phyloP scores from a whole-genome alignment of 140 eudicot genomes.

The Anethum foeniculum region DNA sequence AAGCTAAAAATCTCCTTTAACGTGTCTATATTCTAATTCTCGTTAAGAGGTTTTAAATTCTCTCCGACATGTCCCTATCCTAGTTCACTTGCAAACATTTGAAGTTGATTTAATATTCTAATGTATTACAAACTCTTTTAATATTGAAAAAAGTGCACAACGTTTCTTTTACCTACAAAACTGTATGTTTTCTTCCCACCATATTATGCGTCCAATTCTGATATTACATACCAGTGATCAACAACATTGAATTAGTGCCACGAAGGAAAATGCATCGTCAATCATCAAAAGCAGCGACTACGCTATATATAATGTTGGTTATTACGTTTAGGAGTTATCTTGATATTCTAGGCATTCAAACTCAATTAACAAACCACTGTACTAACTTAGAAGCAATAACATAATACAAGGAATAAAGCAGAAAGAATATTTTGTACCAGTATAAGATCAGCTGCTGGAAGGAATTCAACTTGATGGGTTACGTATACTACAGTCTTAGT shows the following conservation, averaged over 20 bases:
- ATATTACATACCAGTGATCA: background rate
- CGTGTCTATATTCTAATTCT: background rate
- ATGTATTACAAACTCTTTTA: background rate
- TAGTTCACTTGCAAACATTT: background rate
- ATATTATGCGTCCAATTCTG: background rate
- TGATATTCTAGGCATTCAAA: background rate
- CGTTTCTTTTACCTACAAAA: background rate
- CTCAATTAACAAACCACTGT: background rate
- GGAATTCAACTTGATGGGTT: conserved; percentile 58
- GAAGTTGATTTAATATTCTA: background rate
- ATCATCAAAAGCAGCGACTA: background rate
- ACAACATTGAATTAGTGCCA: background rate
- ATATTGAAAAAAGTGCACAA: background rate
- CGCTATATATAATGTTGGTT: background rate
- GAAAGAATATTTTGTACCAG: conserved; percentile 25
- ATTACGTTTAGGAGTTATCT: background rate
- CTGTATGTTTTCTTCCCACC: background rate
- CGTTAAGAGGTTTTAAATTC: background rate
- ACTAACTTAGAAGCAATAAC: background rate
- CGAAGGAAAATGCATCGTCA: background rate
- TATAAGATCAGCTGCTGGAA: conserved; percentile 51
- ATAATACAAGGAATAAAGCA: background rate
- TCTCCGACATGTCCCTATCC: background rate
- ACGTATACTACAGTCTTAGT: conserved; percentile 47
- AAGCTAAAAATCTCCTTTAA: background rate